phyloP scores from a whole-genome alignment of 2,329 filamentous ascomycete species.

The Ophiostoma ips region DNA sequence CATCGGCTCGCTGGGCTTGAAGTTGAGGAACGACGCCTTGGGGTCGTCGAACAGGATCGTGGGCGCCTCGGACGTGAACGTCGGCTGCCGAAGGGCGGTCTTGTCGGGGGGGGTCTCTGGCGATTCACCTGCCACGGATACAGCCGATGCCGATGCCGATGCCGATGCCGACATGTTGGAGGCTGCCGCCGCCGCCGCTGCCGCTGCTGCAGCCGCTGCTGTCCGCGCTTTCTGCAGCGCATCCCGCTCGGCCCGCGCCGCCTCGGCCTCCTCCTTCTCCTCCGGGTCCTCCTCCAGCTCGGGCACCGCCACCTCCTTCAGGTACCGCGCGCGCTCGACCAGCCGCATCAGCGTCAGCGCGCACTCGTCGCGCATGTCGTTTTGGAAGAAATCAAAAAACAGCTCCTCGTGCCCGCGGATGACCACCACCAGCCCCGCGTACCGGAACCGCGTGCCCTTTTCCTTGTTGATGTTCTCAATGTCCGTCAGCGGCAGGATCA shows the following conservation, averaged over 20 bases:
- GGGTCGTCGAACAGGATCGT: slow-evolving; percentile 84
- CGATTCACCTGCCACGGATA: background rate
- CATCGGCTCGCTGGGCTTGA: slow-evolving; percentile 70
- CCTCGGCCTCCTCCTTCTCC: slow-evolving; percentile 56
- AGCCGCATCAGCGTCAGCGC: slow-evolving; percentile 65
- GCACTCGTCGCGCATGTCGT: slow-evolving; percentile 76
- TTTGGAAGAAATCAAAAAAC: slow-evolving; percentile 81
- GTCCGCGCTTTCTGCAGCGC: slow-evolving; percentile 60
- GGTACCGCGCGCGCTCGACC: slow-evolving; percentile 53
- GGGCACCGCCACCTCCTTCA: slow-evolving; percentile 54
- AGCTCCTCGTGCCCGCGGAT: slow-evolving; percentile 90
- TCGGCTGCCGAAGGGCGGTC: slow-evolving; percentile 31
- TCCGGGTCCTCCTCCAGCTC: slow-evolving; percentile 56
- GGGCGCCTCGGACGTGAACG: slow-evolving; percentile 42
- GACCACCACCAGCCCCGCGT: slow-evolving; percentile 80
- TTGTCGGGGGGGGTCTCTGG: slow-evolving; percentile 22
- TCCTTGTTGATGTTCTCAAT: slow-evolving; percentile 91
- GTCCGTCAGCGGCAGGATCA: slow-evolving; percentile 81
- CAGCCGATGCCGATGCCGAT: background rate
- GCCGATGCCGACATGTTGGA: no score
- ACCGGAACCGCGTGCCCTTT: slow-evolving; percentile 85
- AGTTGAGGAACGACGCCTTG: slow-evolving; percentile 74
- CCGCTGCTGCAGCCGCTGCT: background rate
- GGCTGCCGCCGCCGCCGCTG: no score
- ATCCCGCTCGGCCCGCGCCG: slow-evolving; percentile 67